Base-by-base conservation (phyloP, 495 filamentous ascomycete genomes). In the Entonaema liquescens region DNA sequence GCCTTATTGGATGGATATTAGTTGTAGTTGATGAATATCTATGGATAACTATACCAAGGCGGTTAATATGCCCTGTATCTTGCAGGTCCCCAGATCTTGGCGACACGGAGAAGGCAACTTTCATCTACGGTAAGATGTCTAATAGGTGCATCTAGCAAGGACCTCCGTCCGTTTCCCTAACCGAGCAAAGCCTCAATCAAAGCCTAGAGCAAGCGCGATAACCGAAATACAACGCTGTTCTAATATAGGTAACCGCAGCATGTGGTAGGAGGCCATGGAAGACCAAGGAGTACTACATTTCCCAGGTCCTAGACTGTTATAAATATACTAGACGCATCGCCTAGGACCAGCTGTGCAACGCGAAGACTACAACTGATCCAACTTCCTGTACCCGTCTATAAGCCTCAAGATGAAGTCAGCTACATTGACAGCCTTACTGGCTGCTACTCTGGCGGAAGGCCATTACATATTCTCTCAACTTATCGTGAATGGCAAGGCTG, bases 401-500 rank as follows among this genome's bases (percentile, higher is more conserved):
- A 42, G 35, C 56, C 56, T 57, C 29, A 25, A 15, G 15, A 31
- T 57, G 54, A 33, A 57, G 29, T 57, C 54, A 5, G 19, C 54
- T 23, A 2, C 17, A 12, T 33, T 57, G 7, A 36, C 17, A 23
- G 29, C 54, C 54, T 36, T 57, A 12, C 29, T 57, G 29, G 54
- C 54, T 31, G 54, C 54, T 13, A 21, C 54, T 19, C 21, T 57
- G 54, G 29, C 54, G 11, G 29, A 31, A 57, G 29, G 54, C 54
- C 54, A 57, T 11, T 57, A 57, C 54, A 36, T 57, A 5, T 31
- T 35, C 17, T 33, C 28, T n/a, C 54, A 57, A 31, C 54, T 57
- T 3, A 21, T 57, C 31, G 29, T 57, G 26, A 82, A 82, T 72
- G 80, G 75, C 72, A 70, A 79, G 56, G 59, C 65, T 11, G 65